Evolutionary conservation across 139 green algal species (phyloP), one percentile per base, ranked within the genome.

Genomic region (Zygnema circumcarinatum): DNA sequence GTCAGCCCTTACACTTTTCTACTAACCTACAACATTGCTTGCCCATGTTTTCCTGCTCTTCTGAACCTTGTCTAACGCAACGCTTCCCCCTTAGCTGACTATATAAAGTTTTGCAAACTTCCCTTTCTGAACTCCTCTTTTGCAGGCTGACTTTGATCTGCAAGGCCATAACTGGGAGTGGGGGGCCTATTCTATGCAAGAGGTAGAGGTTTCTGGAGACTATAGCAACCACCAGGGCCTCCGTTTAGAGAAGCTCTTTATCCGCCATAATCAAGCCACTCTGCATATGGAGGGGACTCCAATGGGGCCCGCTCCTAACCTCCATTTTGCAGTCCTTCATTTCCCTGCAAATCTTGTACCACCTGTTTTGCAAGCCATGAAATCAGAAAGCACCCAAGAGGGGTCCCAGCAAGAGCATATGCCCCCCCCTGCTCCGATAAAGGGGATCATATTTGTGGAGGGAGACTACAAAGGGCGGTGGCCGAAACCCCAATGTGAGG

Each of bases 271-370:
- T 80, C 36, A 32, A 21, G 88, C 88, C n/a, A 85, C 85, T 29
- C 22, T 92, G 42, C 86, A 92, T 29, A 78, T 82, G 25, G 88
- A 88, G 39, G 88, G 88, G 36, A 92, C 72, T 31, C 38, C 92
- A 2, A 35, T 92, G 2, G 88, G 88, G 25, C 86, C 62, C 56
- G 80, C 91, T 56, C 89, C 92, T 62, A 90, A 93, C 81, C 83
- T 90, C 2, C 88, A 92, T 35, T 92, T 92, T 76, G 88, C 88
- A 3, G 38, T 92, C 40, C 75, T 92, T 68, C 79, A 92, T 79
- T 92, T 92, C 29, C 88, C 88, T 33, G 87, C 87, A 36, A 33
- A 90, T 41, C 54, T 92, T 35, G 67, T 91, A 38, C 87, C 84
- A 2, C 69, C 87, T n/a, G 52, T 91, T 20, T 38, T 91, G 29